Evolutionary conservation across 257 asterid genomes (phyloP), one percentile per base, ranked within the genome.

Genomic region (Handroanthus guayacan): DNA sequence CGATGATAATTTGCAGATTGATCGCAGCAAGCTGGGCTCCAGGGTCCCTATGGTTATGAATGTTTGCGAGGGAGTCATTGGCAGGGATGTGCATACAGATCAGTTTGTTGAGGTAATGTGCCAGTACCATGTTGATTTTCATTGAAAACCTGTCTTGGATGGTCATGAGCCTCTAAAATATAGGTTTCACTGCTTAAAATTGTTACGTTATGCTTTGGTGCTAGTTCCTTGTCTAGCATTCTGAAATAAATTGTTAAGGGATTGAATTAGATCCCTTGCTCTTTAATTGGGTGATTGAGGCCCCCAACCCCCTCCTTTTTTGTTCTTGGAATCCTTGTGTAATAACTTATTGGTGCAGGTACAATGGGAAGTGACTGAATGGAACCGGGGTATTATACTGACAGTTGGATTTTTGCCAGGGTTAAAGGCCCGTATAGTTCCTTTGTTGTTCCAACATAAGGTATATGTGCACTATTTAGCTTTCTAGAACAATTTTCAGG

Each of bases 371-470:
- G 69, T 78, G 72, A 70, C 60, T 41, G 74, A 37, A 57, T 39
- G 37, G 9, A 79, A 75, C 55, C 41, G 62, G 34, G 97, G 93
- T 61, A 79, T 94, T 67, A 62, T 85, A 68, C 62, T 94, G 82
- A 92, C 91, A 13, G 84, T 92, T 72, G 96, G 98, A 61, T 87
- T 82, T 74, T 80, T 94, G 38, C 96, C 96, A 0, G 96, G 97
- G 41, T 63, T 94, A 50, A 94, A 79, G 82, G 82, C 83, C 75
- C 75, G 76, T 71, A 75, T 88, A 79, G 71, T 92, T 76, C 92
- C 95, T 5, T 65, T 90, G 69, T 55, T 64, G 68, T 20, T 43
- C 63, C 56, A 58, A 48, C 44, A 79, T 14, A 60, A 67, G 89
- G 91, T 87, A 83, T 55, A 36, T 69, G 45, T 55, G 43, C 10